phyloP scores from a whole-genome alignment of 768 basidiomycete species.

The Russula sp. region DNA sequence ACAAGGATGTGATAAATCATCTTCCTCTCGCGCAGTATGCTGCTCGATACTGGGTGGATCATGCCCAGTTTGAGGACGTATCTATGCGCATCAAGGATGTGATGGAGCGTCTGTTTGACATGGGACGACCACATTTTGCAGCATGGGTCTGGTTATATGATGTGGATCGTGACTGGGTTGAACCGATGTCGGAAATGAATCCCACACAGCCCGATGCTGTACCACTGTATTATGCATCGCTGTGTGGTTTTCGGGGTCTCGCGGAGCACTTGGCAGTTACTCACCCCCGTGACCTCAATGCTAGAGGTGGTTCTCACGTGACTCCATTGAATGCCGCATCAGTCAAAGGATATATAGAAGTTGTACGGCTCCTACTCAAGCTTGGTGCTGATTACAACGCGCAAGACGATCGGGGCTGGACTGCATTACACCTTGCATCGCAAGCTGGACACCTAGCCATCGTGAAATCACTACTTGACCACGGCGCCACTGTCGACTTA shows the following conservation, averaged over 20 bases:
- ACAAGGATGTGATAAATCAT: background rate
- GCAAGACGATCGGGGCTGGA: no score
- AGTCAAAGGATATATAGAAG: background rate
- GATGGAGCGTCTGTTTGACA: background rate
- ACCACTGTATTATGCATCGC: background rate
- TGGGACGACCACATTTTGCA: background rate
- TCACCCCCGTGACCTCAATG: background rate
- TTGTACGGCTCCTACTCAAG: no score
- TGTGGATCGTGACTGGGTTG: background rate
- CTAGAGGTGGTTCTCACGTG: background rate
- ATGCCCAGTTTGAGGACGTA: background rate
- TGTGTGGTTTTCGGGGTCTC: background rate
- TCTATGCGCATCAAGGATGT: background rate
- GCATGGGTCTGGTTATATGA: conserved; percentile 5
- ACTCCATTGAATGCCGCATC: background rate
- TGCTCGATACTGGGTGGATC: background rate
- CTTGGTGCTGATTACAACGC: no score
- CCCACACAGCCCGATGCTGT: background rate
- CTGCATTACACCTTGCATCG: background rate
- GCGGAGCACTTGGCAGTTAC: background rate
- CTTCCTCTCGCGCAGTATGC: background rate
- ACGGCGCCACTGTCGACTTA: background rate
- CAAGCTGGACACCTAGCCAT: background rate
- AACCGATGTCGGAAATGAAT: background rate
- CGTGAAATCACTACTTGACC: background rate